Conservation (phyloP, 805 yeast genomes). For the Cyberlindnera amylophila region DNA sequence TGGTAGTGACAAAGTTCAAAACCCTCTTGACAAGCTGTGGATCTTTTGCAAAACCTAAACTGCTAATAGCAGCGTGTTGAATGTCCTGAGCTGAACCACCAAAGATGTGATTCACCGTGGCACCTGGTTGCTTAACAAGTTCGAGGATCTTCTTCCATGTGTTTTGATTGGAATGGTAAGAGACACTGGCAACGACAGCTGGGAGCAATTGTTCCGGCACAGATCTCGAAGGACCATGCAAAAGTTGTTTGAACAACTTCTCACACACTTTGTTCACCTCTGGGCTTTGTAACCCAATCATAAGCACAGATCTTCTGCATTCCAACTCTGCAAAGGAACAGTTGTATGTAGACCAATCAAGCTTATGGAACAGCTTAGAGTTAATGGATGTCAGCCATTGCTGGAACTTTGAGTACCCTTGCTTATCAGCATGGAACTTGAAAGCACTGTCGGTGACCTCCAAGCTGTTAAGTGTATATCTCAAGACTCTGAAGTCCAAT, state of each 20-base stretch:
- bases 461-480: conserved; percentile 27
- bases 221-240: conserved; percentile 48
- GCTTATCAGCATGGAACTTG: conserved; percentile 13
- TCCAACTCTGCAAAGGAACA: conserved; percentile 37
- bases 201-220: conserved; percentile 51
- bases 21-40: conserved; percentile 47
- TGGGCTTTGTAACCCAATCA: conserved; percentile 31
- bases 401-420: conserved; percentile 8
- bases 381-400: conserved; percentile 18
- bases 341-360: conserved; percentile 41
- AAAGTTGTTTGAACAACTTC: conserved; percentile 43
- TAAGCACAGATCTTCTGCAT: conserved; percentile 40
- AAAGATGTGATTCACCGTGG: conserved; percentile 34
- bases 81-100: conserved; percentile 34
- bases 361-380: conserved; percentile 26
- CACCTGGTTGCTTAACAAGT: conserved; percentile 47
- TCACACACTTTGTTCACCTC: conserved; percentile 32
- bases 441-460: conserved; percentile 22
- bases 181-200: conserved; percentile 39
- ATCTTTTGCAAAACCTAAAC: conserved; percentile 48
- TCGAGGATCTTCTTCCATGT: conserved; percentile 60
- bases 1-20: conserved; percentile 53
- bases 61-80: conserved; percentile 52
- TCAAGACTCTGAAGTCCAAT: conserved; percentile 27
- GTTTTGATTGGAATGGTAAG: conserved; percentile 36